Evolutionary conservation across 345 rosid species (phyloP).

Genomic region (Eucalyptus sideroxylon): DNA sequence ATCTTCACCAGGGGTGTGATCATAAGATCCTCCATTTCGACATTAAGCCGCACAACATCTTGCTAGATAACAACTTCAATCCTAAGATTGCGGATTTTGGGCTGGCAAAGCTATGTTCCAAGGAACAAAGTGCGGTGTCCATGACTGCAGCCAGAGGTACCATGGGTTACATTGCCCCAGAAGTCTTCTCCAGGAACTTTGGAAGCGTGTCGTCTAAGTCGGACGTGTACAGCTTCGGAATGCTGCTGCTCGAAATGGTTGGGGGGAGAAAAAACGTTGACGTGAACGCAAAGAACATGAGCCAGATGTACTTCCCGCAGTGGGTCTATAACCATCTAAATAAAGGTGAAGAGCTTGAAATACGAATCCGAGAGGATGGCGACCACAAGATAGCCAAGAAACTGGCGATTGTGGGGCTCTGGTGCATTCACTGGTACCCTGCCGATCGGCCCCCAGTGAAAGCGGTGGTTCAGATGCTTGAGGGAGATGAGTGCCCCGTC

Average conservation of each 20-base stretch:
- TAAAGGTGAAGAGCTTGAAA: neutral
- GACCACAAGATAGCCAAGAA: slow-evolving; percentile 1
- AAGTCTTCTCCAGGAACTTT: neutral
- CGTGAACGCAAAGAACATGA: neutral
- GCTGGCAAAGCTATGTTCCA: slow-evolving; percentile 7
- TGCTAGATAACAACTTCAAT: neutral
- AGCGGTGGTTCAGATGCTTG: neutral
- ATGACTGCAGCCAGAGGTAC: slow-evolving; percentile 10
- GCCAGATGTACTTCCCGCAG: neutral
- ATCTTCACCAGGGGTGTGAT: slow-evolving; percentile 16
- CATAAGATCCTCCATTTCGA: slow-evolving; percentile 12
- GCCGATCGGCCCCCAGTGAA: neutral
- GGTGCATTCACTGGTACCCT: slow-evolving; percentile 10
- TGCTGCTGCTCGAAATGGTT: slow-evolving; percentile 8
- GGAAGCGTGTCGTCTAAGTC: neutral
- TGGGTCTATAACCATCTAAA: neutral
- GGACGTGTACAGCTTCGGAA: slow-evolving; percentile 12
- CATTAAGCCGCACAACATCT: slow-evolving; percentile 7
- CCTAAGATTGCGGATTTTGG: slow-evolving; percentile 18
- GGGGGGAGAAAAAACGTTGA: neutral
- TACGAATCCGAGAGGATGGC: neutral
- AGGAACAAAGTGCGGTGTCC: neutral
- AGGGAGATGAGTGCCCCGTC: neutral
- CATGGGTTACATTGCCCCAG: slow-evolving; percentile 5
- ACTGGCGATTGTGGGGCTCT: neutral